Evolutionary conservation across 2,329 filamentous ascomycete species (phyloP), one percentile per base, ranked within the genome.

Genomic region (Venturia carpophila): DNA sequence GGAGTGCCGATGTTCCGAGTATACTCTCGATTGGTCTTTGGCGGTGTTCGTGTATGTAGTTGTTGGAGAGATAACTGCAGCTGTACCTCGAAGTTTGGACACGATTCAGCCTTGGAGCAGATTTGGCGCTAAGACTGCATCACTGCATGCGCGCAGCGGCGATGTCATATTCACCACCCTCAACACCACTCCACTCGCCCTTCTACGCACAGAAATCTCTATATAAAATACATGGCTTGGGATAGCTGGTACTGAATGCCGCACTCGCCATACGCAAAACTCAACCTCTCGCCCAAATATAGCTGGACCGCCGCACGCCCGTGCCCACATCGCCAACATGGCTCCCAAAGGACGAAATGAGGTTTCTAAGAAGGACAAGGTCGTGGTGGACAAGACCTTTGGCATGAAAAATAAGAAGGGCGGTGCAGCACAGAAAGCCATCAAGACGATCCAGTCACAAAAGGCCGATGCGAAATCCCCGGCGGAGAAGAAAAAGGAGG

Each of bases 341-440:
- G 80, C 89, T 75, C 89, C 89, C 66, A 92, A 92, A 76, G 74
- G 75, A 68, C 78, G 78, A 72, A 74, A 77, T 61, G 75, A 77
- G 69, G 72, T 74, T 72, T 78, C 79, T 65, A 74, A 74, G 73
- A 78, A 79, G 66, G 75, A 75, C 71, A 91, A 91, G 79, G 73
- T 82, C 56, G 90, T 92, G 68, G 91, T 94, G 68, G 94, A 99
- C 82, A 94, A 93, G 80, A 96, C 94, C 61, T 99, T 99, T 83
- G 94, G 94, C 72, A 97, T 99, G 94, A 99, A 99, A 81, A 99
- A 99, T 75, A 99, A 99, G 82, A 99, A 97, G 83, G 94, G 94
- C 70, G 89, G 86, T 66, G 87, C 86, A 63, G 93, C 92, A 65
- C 91, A 97, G 79, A 96, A 87, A 78, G 86, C 92, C 71, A 97